phyloP scores from a whole-genome alignment of 352 stramenopile genomes.

The Phytopythium helicoides region DNA sequence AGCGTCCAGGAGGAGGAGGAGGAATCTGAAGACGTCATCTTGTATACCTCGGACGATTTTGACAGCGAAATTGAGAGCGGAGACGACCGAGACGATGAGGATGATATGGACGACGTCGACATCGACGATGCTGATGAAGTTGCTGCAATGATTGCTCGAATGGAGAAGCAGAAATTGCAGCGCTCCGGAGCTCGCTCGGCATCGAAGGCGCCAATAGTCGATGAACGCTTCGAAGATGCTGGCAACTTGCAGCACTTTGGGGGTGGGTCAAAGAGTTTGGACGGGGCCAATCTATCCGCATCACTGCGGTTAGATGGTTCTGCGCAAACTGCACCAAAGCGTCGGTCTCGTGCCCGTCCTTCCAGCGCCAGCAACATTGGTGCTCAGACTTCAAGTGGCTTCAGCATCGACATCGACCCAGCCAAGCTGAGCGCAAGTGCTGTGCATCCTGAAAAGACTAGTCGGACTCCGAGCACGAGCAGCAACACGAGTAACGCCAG shows the following conservation, averaged over 20 bases:
- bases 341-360: neutral
- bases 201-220: neutral
- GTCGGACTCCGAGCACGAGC: neutral
- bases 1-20: neutral
- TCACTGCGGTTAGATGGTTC: neutral
- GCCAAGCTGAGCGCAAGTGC: neutral
- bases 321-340: neutral
- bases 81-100: neutral
- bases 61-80: conserved; percentile 4
- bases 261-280: neutral
- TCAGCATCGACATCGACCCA: conserved; percentile 2
- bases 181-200: neutral
- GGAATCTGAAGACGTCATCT: neutral
- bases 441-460: neutral
- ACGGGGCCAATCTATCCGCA: neutral
- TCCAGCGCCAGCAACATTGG: neutral
- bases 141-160: conserved; percentile 2
- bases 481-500: neutral
- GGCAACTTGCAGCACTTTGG: neutral
- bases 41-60: conserved; percentile 4
- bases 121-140: conserved; percentile 1
- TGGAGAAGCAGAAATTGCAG: conserved; percentile 1
- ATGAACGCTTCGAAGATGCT: neutral
- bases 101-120: conserved; percentile 1
- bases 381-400: neutral